Evolutionary conservation across 352 stramenopile species (phyloP), one percentile per base, ranked within the genome.

Genomic region (Peronosclerospora sorghi): DNA sequence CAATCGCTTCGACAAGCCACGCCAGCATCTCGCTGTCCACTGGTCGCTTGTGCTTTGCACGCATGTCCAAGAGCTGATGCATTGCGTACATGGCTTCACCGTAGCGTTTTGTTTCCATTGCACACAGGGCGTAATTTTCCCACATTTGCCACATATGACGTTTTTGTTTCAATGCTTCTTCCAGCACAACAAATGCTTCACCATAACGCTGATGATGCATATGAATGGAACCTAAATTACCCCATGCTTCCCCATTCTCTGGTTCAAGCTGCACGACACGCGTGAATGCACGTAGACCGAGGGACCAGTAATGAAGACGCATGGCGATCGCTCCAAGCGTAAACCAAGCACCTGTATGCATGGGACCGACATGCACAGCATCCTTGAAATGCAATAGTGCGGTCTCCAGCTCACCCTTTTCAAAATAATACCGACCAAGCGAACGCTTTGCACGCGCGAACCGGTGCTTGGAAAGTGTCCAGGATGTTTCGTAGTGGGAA

Each of bases 201-300:
- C 59, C 49, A 41, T 81, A 95, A 20, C 83, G 68, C 15, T 75
- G 64, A 32, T 85, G 73, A 32, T 65, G 73, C 53, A 97, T 70
- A 56, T 97, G 88, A 32, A 97, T 85, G 32, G 91, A 95, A 34
- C 89, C 91, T 17, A 98, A 71, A 66, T 98, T 98, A 28, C 89
- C 90, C 90, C 86, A 97, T 0, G 90, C 88, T 54, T 98, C 94
- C 18, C 78, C 84, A 48, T 97, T 87, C 44, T 97, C 89, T 5
- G 94, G 92, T 45, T 97, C 85, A 43, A 97, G 81, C 56, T 96
- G 85, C 17, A 96, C 91, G 15, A 97, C 89, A 30, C 91, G 81
- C 36, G 85, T 93, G 56, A 97, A 97, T 15, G 92, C 70, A 13
- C 65, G 69, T 41, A 97, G 64, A 12, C 83, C 86, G 19, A 86